Evolutionary conservation across 306 rosid species (phyloP).

Genomic region (Cicer arietinum): DNA sequence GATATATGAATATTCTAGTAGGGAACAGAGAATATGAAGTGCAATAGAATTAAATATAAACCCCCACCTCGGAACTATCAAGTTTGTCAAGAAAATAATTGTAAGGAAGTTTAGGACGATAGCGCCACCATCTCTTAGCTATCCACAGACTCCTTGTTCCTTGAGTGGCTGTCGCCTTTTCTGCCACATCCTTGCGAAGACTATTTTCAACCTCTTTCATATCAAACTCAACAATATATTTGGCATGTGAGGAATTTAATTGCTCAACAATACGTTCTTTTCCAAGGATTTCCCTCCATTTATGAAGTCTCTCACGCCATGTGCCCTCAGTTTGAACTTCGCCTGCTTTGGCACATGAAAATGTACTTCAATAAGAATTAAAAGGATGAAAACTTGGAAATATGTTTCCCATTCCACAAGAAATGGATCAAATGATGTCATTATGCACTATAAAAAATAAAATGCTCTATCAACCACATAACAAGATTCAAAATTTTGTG

Average conservation of each 20-base stretch:
- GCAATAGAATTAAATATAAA: conserved; percentile 1
- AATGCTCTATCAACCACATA: background rate
- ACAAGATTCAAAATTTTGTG: background rate
- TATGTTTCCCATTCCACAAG: background rate
- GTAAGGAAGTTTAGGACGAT: conserved; percentile 94
- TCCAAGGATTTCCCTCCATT: conserved; percentile 80
- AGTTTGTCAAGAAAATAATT: conserved; percentile 87
- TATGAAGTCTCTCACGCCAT: conserved; percentile 84
- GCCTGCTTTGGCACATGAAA: conserved; percentile 50
- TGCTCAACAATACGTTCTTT: conserved; percentile 69
- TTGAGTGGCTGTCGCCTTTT: conserved; percentile 60
- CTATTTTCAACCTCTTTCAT: conserved; percentile 98
- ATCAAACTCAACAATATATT: conserved; percentile 88
- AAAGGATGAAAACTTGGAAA: conserved; percentile 22
- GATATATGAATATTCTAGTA: conserved; percentile 30
- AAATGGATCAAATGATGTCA: background rate
- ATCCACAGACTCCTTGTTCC: conserved; percentile 90
- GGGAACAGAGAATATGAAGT: conserved; percentile 29
- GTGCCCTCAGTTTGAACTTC: conserved; percentile 59
- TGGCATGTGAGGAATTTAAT: conserved; percentile 67
- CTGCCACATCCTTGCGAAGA: conserved; percentile 88
- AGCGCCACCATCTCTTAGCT: conserved; percentile 96
- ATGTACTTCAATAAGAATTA: conserved; percentile 16
- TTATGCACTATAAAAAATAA: background rate
- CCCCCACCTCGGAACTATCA: conserved; percentile 83